Percentiles rank a stretch among this genome's conserved stretches.
phyloP scores from a whole-genome alignment of 192 early-diverging fungal species.

The Backusella australiensis region DNA sequence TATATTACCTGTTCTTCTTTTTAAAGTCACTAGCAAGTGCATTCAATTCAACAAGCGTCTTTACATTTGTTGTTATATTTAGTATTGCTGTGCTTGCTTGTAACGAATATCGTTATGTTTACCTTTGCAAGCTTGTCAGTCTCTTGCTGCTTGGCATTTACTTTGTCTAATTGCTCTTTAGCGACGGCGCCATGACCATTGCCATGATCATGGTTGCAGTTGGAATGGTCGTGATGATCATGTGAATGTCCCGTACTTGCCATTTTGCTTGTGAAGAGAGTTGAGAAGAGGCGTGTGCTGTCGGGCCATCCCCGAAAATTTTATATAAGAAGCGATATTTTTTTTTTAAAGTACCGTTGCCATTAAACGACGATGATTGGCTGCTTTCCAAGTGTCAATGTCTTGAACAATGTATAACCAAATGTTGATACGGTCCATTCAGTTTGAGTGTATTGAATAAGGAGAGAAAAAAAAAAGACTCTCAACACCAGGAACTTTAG shows the following conservation, averaged over 20 bases:
- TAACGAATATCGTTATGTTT: neutral
- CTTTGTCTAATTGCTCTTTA: conserved; percentile 5
- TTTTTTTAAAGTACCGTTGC: neutral
- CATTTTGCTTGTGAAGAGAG: neutral
- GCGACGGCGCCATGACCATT: neutral
- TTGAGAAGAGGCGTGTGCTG: neutral
- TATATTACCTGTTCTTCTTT: conserved; percentile 1
- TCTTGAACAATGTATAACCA: no score
- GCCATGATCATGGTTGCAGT: conserved; percentile 5
- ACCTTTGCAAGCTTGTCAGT: conserved; percentile 19
- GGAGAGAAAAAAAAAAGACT: no score
- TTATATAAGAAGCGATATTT: neutral
- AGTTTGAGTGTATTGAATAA: no score
- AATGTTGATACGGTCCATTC: no score
- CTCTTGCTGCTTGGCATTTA: neutral
- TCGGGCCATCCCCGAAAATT: neutral
- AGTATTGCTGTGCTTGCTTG: no score
- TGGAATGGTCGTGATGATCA: conserved; percentile 10
- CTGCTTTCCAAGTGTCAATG: neutral
- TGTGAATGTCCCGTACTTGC: neutral
- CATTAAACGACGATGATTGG: neutral
- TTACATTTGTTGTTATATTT: neutral
- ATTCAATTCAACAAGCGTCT: conserved; percentile 4
- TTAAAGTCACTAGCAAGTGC: neutral
- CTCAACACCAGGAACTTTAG: no score